Conservation (phyloP, 2,329 filamentous ascomycete species). For the Myotisia sp. region DNA sequence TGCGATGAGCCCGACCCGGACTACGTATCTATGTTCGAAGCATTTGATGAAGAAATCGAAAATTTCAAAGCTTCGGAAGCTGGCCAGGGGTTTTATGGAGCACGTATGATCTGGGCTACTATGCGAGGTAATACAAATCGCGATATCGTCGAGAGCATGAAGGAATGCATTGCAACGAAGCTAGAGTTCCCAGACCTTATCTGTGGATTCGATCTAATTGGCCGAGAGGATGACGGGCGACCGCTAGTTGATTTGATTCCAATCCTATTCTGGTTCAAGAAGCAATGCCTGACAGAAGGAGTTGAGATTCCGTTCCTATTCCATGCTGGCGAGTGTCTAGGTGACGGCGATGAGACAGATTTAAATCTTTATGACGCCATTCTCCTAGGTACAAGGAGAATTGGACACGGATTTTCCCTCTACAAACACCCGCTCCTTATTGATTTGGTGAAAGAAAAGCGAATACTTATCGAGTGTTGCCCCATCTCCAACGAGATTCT, state of each 20-base stretch:
- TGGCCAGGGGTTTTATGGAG: slow-evolving; percentile 67
- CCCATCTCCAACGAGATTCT: slow-evolving; percentile 84
- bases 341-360: slow-evolving; percentile 62
- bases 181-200: slow-evolving; percentile 25
- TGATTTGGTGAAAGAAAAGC: slow-evolving; percentile 76
- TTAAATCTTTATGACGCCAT: slow-evolving; percentile 81
- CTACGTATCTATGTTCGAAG: slow-evolving; percentile 55
- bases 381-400: slow-evolving; percentile 69
- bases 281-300: slow-evolving; percentile 61
- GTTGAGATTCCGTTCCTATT: slow-evolving; percentile 90
- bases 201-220: slow-evolving; percentile 71
- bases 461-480: slow-evolving; percentile 78
- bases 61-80: slow-evolving; percentile 57
- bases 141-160: slow-evolving; percentile 64
- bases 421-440: slow-evolving; percentile 85
- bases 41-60: slow-evolving; percentile 65
- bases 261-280: slow-evolving; percentile 85
- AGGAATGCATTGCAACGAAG: slow-evolving; percentile 72
- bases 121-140: slow-evolving; percentile 52
- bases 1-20: slow-evolving; percentile 52
- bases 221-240: slow-evolving; percentile 68
- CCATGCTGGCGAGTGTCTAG: slow-evolving; percentile 79
- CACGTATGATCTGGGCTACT: slow-evolving; percentile 71
- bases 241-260: slow-evolving; percentile 64
- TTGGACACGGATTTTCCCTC: slow-evolving; percentile 77